Percentiles rank a stretch among this genome's conserved stretches.
Conservation (phyloP, 441 rosid species). For the Arabidopsis lyrata region DNA sequence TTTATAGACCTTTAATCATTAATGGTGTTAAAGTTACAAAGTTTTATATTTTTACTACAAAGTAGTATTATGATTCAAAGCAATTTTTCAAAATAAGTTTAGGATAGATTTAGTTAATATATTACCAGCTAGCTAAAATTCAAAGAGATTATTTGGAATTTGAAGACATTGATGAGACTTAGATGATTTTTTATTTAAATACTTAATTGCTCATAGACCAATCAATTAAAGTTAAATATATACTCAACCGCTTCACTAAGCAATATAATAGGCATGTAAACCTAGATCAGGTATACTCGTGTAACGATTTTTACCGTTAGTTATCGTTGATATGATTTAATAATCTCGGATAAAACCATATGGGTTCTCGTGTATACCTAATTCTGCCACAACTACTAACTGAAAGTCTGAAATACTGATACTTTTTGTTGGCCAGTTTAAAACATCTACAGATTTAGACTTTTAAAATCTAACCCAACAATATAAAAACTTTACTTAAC, state of each 20-base stretch:
- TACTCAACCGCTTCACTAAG: slow-evolving; percentile 1
- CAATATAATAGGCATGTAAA: not conserved
- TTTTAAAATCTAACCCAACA: too few species aligned
- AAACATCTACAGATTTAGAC: not conserved
- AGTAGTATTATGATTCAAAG: not conserved
- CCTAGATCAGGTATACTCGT: not conserved
- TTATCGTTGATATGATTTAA: slow-evolving; percentile 32
- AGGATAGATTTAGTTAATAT: not conserved
- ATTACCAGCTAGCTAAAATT: not conserved
- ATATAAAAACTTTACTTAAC: not conserved
- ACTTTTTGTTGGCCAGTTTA: slow-evolving; percentile 12
- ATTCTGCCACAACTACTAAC: slow-evolving; percentile 43
- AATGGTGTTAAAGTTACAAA: not conserved
- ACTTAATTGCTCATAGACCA: not conserved
- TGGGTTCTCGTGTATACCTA: slow-evolving; percentile 36
- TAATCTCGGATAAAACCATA: slow-evolving; percentile 25
- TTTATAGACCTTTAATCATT: slow-evolving; percentile 30
- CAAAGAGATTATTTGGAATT: not conserved
- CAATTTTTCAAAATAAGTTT: not conserved
- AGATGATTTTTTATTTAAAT: not conserved
- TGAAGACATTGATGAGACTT: slow-evolving; percentile 5
- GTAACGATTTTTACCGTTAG: slow-evolving; percentile 32
- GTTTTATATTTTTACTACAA: not conserved
- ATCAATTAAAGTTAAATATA: slow-evolving; percentile 5
- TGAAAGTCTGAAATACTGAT: slow-evolving; percentile 23